A percentile compares a stretch with the other conserved stretches of the same genome.
phyloP scores from a whole-genome alignment of 2,329 filamentous ascomycete species.

The Botrytis pseudocinerea region DNA sequence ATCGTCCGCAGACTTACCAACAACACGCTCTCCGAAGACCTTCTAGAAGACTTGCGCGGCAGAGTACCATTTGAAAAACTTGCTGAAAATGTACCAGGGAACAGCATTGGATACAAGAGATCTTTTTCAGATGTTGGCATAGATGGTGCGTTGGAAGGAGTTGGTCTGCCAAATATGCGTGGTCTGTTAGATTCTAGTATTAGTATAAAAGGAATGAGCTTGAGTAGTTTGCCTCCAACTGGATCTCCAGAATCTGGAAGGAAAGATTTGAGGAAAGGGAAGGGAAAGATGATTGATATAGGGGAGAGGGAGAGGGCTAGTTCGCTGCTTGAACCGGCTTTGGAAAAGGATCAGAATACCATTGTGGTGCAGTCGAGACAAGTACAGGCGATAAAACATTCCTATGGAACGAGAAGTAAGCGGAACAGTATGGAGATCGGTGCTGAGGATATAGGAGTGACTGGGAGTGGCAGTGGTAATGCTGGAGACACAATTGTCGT shows the following conservation, averaged over 20 bases:
- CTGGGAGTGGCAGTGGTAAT: not conserved
- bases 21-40: not conserved
- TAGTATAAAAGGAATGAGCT: slow-evolving; percentile 18
- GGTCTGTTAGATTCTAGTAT: slow-evolving; percentile 14
- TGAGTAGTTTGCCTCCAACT: slow-evolving; percentile 14
- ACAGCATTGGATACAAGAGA: slow-evolving; percentile 19
- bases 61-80: slow-evolving; percentile 15
- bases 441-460: not conserved
- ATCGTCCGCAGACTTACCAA: not conserved
- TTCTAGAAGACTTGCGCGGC: slow-evolving; percentile 6
- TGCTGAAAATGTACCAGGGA: slow-evolving; percentile 11
- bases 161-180: slow-evolving; percentile 7
- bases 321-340: not conserved
- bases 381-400: not conserved
- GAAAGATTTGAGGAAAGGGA: slow-evolving; percentile 2
- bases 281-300: slow-evolving; percentile 11
- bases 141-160: not conserved
- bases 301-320: not conserved
- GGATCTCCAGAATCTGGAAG: slow-evolving; percentile 14
- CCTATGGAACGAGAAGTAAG: slow-evolving; percentile 21
- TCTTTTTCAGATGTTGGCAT: slow-evolving; percentile 16
- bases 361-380: not conserved
- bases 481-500: slow-evolving; percentile 10
- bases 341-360: not conserved
- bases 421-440: not conserved